A percentile compares a stretch with the other conserved stretches of the same genome.
phyloP scores from a whole-genome alignment of 805 yeast species.

The Sporopachydermia lactativora region DNA sequence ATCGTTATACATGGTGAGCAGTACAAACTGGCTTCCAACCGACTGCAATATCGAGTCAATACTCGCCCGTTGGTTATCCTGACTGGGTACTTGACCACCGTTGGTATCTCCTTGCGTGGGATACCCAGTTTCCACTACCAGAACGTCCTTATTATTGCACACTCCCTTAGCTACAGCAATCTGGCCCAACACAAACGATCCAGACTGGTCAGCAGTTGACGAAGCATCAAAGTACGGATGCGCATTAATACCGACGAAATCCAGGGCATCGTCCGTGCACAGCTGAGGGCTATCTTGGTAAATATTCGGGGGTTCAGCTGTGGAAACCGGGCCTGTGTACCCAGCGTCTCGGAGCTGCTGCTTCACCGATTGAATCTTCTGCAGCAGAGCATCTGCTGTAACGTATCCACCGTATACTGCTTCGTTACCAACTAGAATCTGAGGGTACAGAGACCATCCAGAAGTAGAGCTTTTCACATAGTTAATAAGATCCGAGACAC shows the following conservation, averaged over 20 bases:
- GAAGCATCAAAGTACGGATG: conserved; percentile 55
- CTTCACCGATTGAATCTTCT: conserved; percentile 54
- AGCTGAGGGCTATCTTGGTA: conserved; percentile 49
- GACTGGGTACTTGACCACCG: conserved; percentile 63
- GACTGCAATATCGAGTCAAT: conserved; percentile 37
- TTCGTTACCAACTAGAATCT: conserved; percentile 79
- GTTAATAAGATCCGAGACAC: conserved; percentile 37
- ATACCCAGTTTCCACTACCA: conserved; percentile 82
- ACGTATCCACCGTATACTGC: conserved; percentile 55
- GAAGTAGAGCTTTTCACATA: conserved; percentile 23
- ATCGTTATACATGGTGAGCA: conserved; percentile 73
- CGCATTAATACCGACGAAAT: conserved; percentile 67
- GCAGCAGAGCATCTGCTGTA: conserved; percentile 44
- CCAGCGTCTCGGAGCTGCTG: conserved; percentile 49
- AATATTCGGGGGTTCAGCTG: conserved; percentile 81
- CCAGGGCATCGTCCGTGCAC: conserved; percentile 50
- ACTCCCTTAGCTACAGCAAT: conserved; percentile 32
- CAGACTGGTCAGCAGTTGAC: conserved; percentile 46
- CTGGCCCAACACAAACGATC: conserved; percentile 49
- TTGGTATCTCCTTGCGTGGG: conserved; percentile 61
- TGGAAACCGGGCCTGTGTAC: conserved; percentile 60
- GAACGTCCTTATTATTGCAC: conserved; percentile 44
- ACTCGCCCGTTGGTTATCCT: conserved; percentile 53
- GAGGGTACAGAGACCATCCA: conserved; percentile 60
- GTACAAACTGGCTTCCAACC: conserved; percentile 41